Evolutionary conservation across 441 rosid species (phyloP).

Genomic region (Hura crepitans): DNA sequence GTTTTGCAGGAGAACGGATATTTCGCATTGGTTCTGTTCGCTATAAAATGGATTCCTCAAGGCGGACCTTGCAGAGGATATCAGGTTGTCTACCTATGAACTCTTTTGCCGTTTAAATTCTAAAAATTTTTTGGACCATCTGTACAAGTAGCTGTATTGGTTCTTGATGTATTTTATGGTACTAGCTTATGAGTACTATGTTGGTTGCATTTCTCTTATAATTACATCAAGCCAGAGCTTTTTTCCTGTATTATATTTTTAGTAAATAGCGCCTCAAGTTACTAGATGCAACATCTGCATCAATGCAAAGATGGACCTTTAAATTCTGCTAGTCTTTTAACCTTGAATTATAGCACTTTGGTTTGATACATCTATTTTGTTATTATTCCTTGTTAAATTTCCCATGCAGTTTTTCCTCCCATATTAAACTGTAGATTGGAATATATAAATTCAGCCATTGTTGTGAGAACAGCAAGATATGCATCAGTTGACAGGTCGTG

Average conservation of each 20-base stretch:
- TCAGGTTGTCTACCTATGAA: slow-evolving; percentile 49
- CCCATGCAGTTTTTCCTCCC: not conserved
- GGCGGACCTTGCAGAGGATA: slow-evolving; percentile 84
- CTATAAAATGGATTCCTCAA: slow-evolving; percentile 92
- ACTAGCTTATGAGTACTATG: not conserved
- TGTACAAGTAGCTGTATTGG: not conserved
- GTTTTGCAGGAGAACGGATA: slow-evolving; percentile 61
- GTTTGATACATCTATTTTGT: not conserved
- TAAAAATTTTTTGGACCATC: not conserved
- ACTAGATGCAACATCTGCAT: not conserved
- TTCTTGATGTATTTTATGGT: not conserved
- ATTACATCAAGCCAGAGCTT: not conserved
- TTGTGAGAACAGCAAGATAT: not conserved
- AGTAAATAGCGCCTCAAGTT: not conserved
- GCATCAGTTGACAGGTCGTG: slow-evolving; percentile 2
- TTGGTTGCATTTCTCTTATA: not conserved
- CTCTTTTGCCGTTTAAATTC: slow-evolving; percentile 15
- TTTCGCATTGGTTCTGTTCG: slow-evolving; percentile 79
- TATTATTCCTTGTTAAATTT: not conserved
- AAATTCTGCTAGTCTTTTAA: not conserved
- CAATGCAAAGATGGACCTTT: not conserved
- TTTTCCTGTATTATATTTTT: not conserved
- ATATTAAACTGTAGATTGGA: not conserved
- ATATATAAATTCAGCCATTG: not conserved
- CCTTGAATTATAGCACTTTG: not conserved